Conservation (phyloP, 176 grass and related monocot species). For the Carex parvula region DNA sequence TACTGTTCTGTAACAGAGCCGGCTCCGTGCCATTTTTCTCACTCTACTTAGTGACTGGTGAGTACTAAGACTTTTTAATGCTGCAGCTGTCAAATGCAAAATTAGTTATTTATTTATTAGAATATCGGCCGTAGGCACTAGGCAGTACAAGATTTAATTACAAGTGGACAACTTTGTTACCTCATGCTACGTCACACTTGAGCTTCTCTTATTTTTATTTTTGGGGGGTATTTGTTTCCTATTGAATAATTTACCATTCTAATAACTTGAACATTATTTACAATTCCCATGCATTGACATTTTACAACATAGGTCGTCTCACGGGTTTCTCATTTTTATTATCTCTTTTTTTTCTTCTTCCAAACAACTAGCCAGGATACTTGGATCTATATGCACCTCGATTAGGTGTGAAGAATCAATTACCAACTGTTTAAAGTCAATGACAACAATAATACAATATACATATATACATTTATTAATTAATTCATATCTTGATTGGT, state of each 20-base stretch:
- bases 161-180: background rate
- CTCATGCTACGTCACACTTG: background rate
- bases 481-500: background rate
- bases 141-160: too few relatives aligned
- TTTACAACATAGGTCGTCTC: background rate
- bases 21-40: too few relatives aligned
- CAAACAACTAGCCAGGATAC: background rate
- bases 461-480: background rate
- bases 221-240: background rate
- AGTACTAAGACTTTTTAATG: too few relatives aligned
- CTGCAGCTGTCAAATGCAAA: too few relatives aligned
- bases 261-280: background rate
- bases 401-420: background rate
- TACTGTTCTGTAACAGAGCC: too few relatives aligned
- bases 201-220: background rate
- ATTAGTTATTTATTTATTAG: too few relatives aligned
- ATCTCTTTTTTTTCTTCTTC: background rate
- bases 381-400: slow-evolving; percentile 10
- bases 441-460: too few relatives aligned
- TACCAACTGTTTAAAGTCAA: slow-evolving; percentile 19
- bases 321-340: background rate
- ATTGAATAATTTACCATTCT: background rate
- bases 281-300: background rate
- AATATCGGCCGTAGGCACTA: too few relatives aligned
- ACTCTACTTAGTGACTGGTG: too few relatives aligned